These are phyloP conservation scores for Tetrahymena borealis DNA, from an alignment of 73 alveolate species.

Conservation along the genomic window DNA sequence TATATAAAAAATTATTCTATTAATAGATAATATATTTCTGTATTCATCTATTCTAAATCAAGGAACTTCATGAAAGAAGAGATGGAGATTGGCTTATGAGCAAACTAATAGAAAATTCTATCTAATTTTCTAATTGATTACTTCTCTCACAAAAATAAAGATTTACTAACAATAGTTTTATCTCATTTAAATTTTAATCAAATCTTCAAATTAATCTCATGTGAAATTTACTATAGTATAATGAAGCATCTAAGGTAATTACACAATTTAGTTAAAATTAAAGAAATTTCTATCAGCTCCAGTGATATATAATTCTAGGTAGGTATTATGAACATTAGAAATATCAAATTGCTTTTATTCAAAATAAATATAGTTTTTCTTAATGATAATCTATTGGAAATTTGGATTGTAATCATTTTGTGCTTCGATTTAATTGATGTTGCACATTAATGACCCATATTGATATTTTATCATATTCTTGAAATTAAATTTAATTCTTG, in stretches of 20 bases:
- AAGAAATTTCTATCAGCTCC: neutral
- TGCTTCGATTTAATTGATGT: neutral
- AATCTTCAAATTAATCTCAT: neutral
- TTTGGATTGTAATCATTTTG: neutral
- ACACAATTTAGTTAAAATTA: neutral
- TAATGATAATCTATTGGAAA: neutral
- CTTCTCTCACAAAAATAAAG: too few relatives aligned
- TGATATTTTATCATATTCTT: neutral
- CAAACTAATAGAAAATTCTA: too few relatives aligned
- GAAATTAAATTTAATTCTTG: neutral
- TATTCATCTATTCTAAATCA: too few relatives aligned
- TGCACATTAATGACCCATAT: neutral
- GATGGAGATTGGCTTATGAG: too few relatives aligned
- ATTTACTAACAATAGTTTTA: too few relatives aligned
- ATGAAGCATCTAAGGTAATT: neutral
- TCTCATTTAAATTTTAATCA: neutral
- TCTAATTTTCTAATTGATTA: too few relatives aligned
- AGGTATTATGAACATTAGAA: neutral
- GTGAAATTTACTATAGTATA: neutral
- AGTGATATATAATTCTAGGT: neutral
- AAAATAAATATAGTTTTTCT: neutral
- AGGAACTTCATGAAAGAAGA: too few relatives aligned
- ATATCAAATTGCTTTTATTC: neutral
- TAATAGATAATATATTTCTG: too few relatives aligned
- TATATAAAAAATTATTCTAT: too few relatives aligned